Base-by-base conservation (phyloP, 306 rosid genomes). In the Rosa multiflora region DNA sequence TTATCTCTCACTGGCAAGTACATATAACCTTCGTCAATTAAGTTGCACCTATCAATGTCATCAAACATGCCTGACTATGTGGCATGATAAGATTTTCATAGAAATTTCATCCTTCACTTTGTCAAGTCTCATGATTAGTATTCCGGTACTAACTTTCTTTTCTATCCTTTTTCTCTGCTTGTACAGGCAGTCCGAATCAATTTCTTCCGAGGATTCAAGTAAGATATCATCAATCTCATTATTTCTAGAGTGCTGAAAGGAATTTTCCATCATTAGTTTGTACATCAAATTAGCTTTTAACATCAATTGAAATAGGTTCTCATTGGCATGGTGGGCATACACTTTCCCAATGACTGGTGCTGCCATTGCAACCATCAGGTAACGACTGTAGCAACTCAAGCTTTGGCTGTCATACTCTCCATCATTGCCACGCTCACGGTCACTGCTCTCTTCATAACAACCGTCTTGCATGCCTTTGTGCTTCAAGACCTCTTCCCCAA, bases 261-360 rank as follows among this genome's bases (percentile, higher is more conserved):
- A 70, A 49, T 1, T 37, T 64, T 70, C 40, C 39, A 59, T 7
- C 53, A 67, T 10, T 17, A n/a, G 8, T 42, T 3, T 35, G 10
- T 37, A 37, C 46, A 35, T 66, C 20, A 66, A 35, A 15, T 8
- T 37, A 6, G 21, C 6, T 67, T 86, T 73, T 82, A 23, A 80
- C 75, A 55, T 44, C 11, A 18, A 29, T 84, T 69, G 72, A 62
- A 74, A 44, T 80, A 95, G 99, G 83, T 95, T 95, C 74, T 95
- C 98, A 0, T 83, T 95, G 73, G 85, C 99, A 29, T 95, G 99
- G 99, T 95, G 99, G 99, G 99, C 97, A 18, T 95, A 95, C 78
- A 95, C 98, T 18, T 95, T 95, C 79, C 99, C 99, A 47, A 95
- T 95, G 99, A 91, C 99, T 20, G 98, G 94, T 53, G 98, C 99